Evolutionary conservation across 129 eudicot species (phyloP), one percentile per base, ranked within the genome.

Genomic region (Flaveria linearis): DNA sequence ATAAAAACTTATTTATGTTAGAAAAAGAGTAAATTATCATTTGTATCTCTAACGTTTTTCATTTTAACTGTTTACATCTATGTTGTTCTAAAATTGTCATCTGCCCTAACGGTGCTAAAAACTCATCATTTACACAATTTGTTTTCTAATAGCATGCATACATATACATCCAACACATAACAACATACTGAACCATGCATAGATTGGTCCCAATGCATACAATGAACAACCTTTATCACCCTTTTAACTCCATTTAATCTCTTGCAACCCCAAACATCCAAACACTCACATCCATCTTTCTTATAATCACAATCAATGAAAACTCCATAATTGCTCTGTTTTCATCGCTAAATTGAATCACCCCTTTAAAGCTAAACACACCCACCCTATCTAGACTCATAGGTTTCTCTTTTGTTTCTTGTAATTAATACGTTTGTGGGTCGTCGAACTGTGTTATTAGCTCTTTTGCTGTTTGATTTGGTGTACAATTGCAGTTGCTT

Each of bases 361-460:
- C 80, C 73, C 47, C 74, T 75, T 68, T 58, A 72, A 45, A 74
- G 78, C 71, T 61, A 60, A 66, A 72, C 83, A 68, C 67, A 64
- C 56, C 74, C 55, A 62, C 84, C 79, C 57, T 6, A 17, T 33
- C 58, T 65, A 78, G 72, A 10, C 71, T 20, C 55, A 68, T 80
- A 62, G 73, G 45, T 71, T 43, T 52, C 73, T 39, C 76, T 28
- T 12, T 62, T 49, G 64, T 71, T 22, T 81, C 74, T 64, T 14
- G 14, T 13, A 51, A 52, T 64, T 58, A 51, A 42, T 41, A 76
- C 72, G 75, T 72, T 73, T 73, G 66, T 68, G 22, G 41, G 66
- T 41, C 86, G 70, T 87, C 11, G 86, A 78, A 74, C 73, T 69
- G 90, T 87, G 23, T 52, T 69, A 23, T 72, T 81, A 52, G 60